A percentile compares a stretch with the other conserved stretches of the same genome.
Conservation (phyloP, 164 flowering plant species). For the Warburgia ugandensis region DNA sequence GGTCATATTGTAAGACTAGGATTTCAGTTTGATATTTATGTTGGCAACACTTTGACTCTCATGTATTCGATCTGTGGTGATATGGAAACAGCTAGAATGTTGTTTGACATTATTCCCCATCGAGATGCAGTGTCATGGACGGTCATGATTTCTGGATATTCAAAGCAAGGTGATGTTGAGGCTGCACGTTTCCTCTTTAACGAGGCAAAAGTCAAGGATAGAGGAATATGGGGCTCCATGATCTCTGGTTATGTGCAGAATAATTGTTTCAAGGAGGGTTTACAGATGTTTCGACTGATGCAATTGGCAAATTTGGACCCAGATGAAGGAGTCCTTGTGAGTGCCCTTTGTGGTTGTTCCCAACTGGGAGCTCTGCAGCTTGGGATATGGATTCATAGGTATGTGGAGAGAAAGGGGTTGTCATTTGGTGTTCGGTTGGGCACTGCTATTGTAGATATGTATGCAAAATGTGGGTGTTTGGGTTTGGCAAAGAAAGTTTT, state of each 20-base stretch:
- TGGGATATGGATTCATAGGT: constrained; percentile 53
- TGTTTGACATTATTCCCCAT: constrained; percentile 40
- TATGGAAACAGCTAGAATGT: constrained; percentile 25
- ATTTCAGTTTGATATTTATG: constrained; percentile 31
- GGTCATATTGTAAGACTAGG: constrained; percentile 39
- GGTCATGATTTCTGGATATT: constrained; percentile 50
- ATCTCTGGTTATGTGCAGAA: constrained; percentile 60
- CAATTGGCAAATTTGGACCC: constrained; percentile 33
- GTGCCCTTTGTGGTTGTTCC: constrained; percentile 59
- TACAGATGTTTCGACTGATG: constrained; percentile 48
- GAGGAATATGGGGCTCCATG: constrained; percentile 62
- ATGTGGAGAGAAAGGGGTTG: constrained; percentile 15
- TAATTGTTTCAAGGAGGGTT: constrained; percentile 51
- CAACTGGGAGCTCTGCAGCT: constrained; percentile 52
- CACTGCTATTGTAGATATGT: constrained; percentile 56
- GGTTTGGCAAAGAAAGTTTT: constrained; percentile 37
- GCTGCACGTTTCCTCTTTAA: constrained; percentile 45
- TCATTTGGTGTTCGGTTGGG: constrained; percentile 26
- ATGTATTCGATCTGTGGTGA: constrained; percentile 34
- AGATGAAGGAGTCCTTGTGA: constrained; percentile 49
- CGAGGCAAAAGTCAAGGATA: constrained; percentile 47
- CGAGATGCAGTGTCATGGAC: constrained; percentile 47
- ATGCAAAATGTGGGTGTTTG: constrained; percentile 50
- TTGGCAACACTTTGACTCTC: constrained; percentile 41
- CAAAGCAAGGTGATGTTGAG: constrained; percentile 44